Percentiles rank a stretch among this genome's conserved stretches.
These are phyloP conservation scores for Aspergillus conjunctus DNA, from an alignment of 495 filamentous ascomycete species.

Conservation along the genomic window DNA sequence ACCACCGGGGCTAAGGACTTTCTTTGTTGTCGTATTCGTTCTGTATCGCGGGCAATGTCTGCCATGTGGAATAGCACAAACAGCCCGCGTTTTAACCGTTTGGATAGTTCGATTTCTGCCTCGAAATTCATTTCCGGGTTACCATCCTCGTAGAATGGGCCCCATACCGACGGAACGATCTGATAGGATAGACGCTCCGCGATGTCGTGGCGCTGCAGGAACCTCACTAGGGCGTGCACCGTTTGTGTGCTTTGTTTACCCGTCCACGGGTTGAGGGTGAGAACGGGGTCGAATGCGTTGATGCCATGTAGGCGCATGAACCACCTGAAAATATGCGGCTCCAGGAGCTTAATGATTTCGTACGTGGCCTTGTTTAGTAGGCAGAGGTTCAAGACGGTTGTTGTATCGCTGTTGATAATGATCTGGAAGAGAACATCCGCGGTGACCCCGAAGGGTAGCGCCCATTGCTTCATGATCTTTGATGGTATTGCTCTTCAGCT, in stretches of 20 bases:
- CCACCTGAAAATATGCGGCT: slow-evolving; percentile 31
- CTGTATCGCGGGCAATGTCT: slow-evolving; percentile 29
- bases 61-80: slow-evolving; percentile 38
- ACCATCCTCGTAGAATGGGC: slow-evolving; percentile 30
- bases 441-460: slow-evolving; percentile 27
- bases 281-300: slow-evolving; percentile 27
- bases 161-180: slow-evolving; percentile 35
- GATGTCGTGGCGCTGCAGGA: slow-evolving; percentile 28
- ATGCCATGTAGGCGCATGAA: slow-evolving; percentile 32
- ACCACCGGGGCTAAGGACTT: slow-evolving; percentile 18
- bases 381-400: slow-evolving; percentile 27
- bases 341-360: slow-evolving; percentile 31
- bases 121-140: slow-evolving; percentile 31
- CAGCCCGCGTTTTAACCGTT: slow-evolving; percentile 31
- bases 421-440: slow-evolving; percentile 38
- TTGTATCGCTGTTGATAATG: slow-evolving; percentile 31
- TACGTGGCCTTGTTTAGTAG: slow-evolving; percentile 33
- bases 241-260: slow-evolving; percentile 26
- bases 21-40: slow-evolving; percentile 15
- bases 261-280: slow-evolving; percentile 29
- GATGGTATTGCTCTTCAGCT: slow-evolving; percentile 17
- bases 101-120: slow-evolving; percentile 30
- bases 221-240: slow-evolving; percentile 28
- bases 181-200: slow-evolving; percentile 26
- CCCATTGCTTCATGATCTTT: slow-evolving; percentile 14